These are phyloP conservation scores for Begonia fuchsioides DNA, from an alignment of 306 rosid genomes.

Conservation along the genomic window DNA sequence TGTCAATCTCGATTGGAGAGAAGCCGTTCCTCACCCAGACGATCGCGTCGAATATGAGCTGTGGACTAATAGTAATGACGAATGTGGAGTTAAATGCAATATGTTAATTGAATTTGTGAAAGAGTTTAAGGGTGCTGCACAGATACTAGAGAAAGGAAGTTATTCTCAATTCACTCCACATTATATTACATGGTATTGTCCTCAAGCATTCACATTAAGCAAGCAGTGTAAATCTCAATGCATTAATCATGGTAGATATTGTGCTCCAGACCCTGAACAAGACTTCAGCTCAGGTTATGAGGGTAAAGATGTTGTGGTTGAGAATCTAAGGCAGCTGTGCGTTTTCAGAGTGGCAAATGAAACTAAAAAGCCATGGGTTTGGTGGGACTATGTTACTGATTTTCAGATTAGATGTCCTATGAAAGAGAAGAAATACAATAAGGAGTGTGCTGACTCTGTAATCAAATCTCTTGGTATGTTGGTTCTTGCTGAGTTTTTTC, in stretches of 20 bases:
- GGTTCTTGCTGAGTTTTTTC: slow-evolving; percentile 12
- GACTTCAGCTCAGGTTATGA: slow-evolving; percentile 96
- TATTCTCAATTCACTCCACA: slow-evolving; percentile 92
- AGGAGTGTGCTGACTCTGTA: slow-evolving; percentile 72
- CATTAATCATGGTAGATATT: slow-evolving; percentile 94
- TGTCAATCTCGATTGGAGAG: slow-evolving; percentile 96
- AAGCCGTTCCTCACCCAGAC: slow-evolving; percentile 96
- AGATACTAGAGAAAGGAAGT: slow-evolving; percentile 93
- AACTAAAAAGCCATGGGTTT: slow-evolving; percentile 76
- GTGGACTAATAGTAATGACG: slow-evolving; percentile 99
- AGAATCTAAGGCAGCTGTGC: slow-evolving; percentile 93
- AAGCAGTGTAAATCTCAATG: slow-evolving; percentile 99
- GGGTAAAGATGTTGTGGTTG: slow-evolving; percentile 85
- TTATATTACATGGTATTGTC: slow-evolving; percentile 98
- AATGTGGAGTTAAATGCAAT: slow-evolving; percentile 93
- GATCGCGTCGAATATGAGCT: slow-evolving; percentile 96
- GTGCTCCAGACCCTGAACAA: slow-evolving; percentile 99
- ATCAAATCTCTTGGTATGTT: slow-evolving; percentile 74
- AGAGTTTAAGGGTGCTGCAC: slow-evolving; percentile 96
- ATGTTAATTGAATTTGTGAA: slow-evolving; percentile 93
- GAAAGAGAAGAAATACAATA: slow-evolving; percentile 89
- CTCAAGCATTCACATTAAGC: slow-evolving; percentile 85
- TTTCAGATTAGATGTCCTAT: slow-evolving; percentile 98
- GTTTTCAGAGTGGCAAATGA: slow-evolving; percentile 82
- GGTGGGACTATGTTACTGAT: slow-evolving; percentile 99